Evolutionary conservation across 164 flowering plant genomes (phyloP).

Genomic region (Vitis vinifera): DNA sequence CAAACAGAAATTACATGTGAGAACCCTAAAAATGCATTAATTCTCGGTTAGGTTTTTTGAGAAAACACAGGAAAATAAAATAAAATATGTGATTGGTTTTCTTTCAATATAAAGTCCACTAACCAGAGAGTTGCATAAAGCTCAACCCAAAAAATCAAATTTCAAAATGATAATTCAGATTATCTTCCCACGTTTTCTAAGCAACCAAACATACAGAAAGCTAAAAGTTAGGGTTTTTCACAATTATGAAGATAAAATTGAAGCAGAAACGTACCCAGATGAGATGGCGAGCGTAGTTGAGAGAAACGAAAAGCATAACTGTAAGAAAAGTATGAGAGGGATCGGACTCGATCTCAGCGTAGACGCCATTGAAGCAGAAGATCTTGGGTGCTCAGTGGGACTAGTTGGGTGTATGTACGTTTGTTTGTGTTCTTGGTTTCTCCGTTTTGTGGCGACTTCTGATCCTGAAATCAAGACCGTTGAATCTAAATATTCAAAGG

Average conservation of each 20-base stretch:
- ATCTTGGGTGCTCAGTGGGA: not conserved
- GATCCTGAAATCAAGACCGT: too few relatives aligned
- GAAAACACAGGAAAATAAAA: not conserved
- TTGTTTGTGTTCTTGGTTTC: too few relatives aligned
- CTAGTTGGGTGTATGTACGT: too few relatives aligned
- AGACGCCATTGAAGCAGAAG: conserved; percentile 13
- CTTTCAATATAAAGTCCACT: not conserved
- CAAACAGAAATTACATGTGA: not conserved
- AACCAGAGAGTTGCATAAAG: not conserved
- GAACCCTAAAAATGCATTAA: not conserved
- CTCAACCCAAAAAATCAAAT: not conserved
- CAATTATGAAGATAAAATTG: not conserved
- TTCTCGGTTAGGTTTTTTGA: not conserved
- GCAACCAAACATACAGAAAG: not conserved
- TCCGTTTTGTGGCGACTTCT: too few relatives aligned
- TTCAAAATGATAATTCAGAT: not conserved
- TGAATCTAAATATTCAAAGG: too few relatives aligned
- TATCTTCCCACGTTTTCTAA: not conserved
- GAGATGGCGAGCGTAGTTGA: conserved; percentile 19
- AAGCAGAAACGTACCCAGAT: conserved; percentile 13
- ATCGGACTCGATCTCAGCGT: conserved; percentile 13
- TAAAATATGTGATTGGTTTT: not conserved
- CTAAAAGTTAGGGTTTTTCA: not conserved
- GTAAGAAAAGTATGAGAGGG: conserved; percentile 8
- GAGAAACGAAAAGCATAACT: conserved; percentile 9